Evolutionary conservation across 2,329 filamentous ascomycete species (phyloP).

Genomic region (Colletotrichum tabaci): DNA sequence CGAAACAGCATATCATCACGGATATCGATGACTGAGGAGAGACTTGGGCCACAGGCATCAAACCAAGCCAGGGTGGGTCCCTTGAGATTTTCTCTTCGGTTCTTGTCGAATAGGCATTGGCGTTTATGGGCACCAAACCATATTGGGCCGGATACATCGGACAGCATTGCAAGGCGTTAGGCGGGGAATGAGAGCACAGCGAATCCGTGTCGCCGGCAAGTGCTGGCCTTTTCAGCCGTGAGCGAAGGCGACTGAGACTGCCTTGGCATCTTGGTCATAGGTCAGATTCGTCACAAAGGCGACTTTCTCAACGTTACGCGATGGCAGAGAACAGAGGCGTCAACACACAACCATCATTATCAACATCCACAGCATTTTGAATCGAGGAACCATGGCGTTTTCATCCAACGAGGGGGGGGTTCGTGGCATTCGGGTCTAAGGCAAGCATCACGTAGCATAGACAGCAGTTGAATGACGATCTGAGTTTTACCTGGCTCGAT

Average conservation of each 20-base stretch:
- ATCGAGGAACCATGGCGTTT: background rate
- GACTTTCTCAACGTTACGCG: background rate
- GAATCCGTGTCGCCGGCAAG: conserved; percentile 15
- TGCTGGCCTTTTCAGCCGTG: conserved; percentile 10
- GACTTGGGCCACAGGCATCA: background rate
- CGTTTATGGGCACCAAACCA: conserved; percentile 27
- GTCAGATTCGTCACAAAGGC: background rate
- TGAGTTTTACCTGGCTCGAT: conserved; percentile 18
- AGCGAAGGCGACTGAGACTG: conserved; percentile 1
- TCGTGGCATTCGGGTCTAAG: background rate
- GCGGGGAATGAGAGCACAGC: conserved; percentile 13
- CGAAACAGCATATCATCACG: conserved; percentile 7
- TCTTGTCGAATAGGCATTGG: conserved; percentile 23
- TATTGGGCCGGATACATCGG: conserved; percentile 10
- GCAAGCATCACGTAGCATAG: conserved; percentile 19
- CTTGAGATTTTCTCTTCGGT: background rate
- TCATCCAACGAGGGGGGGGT: background rate
- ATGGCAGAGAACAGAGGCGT: background rate
- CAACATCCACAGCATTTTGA: conserved; percentile 6
- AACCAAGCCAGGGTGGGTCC: conserved; percentile 18
- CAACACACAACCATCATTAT: conserved; percentile 9
- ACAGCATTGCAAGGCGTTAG: conserved; percentile 44
- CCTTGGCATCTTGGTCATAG: background rate
- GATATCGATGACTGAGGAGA: conserved; percentile 8
- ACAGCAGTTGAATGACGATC: conserved; percentile 15